Conservation (phyloP, 495 filamentous ascomycete genomes). For the Apodospora peruviana region DNA sequence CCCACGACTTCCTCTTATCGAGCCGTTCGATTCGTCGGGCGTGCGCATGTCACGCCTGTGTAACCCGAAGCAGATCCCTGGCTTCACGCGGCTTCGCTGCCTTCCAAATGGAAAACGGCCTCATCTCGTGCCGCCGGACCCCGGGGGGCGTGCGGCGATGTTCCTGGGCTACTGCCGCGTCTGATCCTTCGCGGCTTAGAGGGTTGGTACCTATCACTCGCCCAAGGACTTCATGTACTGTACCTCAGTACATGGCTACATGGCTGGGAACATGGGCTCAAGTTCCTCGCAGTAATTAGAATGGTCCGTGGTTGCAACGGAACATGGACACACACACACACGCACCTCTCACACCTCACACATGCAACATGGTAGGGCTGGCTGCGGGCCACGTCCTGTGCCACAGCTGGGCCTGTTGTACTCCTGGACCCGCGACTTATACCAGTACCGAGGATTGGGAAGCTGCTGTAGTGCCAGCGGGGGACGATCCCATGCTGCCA, state of each 20-base stretch:
- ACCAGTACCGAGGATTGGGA: background rate
- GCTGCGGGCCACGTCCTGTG: background rate
- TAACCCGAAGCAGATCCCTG: no score
- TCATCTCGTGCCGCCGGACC: no score
- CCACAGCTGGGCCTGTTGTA: background rate
- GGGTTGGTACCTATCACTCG: no score
- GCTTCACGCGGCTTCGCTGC: no score
- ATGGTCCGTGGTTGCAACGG: background rate
- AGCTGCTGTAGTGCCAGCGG: background rate
- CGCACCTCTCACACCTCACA: background rate
- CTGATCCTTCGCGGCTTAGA: background rate
- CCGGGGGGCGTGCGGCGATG: no score
- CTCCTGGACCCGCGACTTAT: no score
- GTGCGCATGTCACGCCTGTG: no score
- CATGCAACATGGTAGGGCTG: background rate
- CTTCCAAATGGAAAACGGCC: no score
- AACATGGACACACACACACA: background rate
- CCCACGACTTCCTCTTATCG: no score
- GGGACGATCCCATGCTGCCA: background rate
- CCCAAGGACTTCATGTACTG: no score
- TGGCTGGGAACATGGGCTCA: background rate
- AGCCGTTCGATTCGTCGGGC: no score
- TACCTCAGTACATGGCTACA: no score
- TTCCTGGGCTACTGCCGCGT: background rate
- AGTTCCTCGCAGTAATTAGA: background rate